A percentile compares a stretch with the other conserved stretches of the same genome.
These are phyloP conservation scores for Chaetomidium leptoderma DNA, from an alignment of 495 filamentous ascomycete species.

Conservation along the genomic window DNA sequence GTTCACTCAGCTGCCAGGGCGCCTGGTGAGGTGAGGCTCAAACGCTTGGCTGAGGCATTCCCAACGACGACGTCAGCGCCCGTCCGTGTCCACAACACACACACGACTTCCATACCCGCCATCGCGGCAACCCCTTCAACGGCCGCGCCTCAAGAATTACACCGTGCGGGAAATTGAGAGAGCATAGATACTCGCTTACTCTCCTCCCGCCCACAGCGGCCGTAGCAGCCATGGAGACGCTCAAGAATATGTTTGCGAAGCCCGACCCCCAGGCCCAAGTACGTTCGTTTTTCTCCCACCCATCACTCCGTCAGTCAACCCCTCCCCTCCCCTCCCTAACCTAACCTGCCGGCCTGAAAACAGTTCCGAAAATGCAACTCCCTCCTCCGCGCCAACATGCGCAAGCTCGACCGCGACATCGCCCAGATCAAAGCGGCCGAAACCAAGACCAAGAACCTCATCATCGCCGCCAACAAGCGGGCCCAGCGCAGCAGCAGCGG, in stretches of 20 bases:
- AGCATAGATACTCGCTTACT: not conserved
- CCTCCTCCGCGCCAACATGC: conserved; percentile 84
- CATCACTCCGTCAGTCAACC: not conserved
- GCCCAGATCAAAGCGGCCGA: conserved; percentile 67
- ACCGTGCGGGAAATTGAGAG: not conserved
- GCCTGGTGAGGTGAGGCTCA: conserved; percentile 13
- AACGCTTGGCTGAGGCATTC: conserved; percentile 13
- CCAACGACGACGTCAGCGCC: conserved; percentile 14
- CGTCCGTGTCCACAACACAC: conserved; percentile 2
- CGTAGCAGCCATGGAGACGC: conserved; percentile 66
- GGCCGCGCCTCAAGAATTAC: not conserved
- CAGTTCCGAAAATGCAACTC: conserved; percentile 95
- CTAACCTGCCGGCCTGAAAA: too few relatives aligned
- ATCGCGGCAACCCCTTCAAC: not conserved
- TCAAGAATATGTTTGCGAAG: conserved; percentile 83
- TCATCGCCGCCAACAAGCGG: conserved; percentile 72
- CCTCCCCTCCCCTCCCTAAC: conserved; percentile 9
- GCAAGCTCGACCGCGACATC: conserved; percentile 94
- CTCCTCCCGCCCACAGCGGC: conserved; percentile 3
- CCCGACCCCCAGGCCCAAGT: conserved; percentile 92
- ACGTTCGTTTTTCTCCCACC: conserved; percentile 15
- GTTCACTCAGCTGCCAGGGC: conserved; percentile 1
- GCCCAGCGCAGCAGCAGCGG: too few relatives aligned
- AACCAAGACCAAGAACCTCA: conserved; percentile 77
- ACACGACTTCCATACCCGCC: not conserved